Evolutionary conservation across 257 asterid species (phyloP), one percentile per base, ranked within the genome.

Genomic region (Rubia yunnanensis): DNA sequence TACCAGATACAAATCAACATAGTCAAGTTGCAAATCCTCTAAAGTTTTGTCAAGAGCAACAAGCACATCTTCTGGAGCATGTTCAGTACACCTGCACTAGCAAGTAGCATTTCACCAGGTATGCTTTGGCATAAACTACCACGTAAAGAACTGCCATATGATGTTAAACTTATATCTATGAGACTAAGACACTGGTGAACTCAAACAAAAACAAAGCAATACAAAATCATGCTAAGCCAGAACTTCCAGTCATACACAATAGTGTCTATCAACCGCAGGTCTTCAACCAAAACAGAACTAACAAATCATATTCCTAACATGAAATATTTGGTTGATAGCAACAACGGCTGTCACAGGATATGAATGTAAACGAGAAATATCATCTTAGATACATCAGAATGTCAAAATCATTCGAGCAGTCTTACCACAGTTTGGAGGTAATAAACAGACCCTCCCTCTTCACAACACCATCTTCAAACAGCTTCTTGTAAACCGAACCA

Each of bases 41-140:
- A 86, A 78, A 28, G 95, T 82, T 74, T 70, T 61, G 60, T 65
- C 72, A 35, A 86, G 73, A 60, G 91, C 95, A 70, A 78, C 64
- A 13, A 74, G 83, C 36, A 84, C 87, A 66, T 86, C 95, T 81
- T 84, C 91, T 0, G 95, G 87, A 60, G 80, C 83, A 41, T 84
- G 86, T 58, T 86, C 95, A 7, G 73, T 57, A 65, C 78, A 70
- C 88, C 95, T 86, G 76, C 53, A 74, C 10, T 14, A 27, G 60
- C 23, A 18, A 38, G 36, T 13, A 22, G 39, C 34, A 69, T 38
- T 30, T 54, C 15, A 7, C 10, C 38, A 34, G 23, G 20, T 15
- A 31, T 30, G 44, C 36, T 26, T 7, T 13, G 20, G 15, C 62
- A 56, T 26, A 18, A 34, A 3, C 28, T 2, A 60, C 46, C 7